Percentiles rank a stretch among this genome's conserved stretches.
Conservation (phyloP, 257 asterid genomes). For the Solanum pennellii region DNA sequence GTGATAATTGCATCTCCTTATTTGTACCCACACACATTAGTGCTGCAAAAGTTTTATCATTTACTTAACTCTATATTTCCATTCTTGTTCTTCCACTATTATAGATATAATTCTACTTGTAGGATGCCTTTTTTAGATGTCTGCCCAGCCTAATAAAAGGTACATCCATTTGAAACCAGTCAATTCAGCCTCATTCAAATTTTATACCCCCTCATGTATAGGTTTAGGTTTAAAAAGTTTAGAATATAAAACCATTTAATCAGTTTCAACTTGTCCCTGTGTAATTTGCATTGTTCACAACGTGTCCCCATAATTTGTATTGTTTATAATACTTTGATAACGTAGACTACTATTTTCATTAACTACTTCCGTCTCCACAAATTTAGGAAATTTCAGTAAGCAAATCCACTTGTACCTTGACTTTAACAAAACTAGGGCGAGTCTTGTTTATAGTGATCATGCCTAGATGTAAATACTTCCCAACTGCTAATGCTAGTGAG, state of each 20-base stretch:
- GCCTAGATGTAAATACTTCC: not conserved
- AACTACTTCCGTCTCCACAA: not conserved
- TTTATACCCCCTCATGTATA: not conserved
- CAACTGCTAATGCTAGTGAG: not conserved
- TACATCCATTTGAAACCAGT: not conserved
- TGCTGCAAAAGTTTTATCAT: not conserved
- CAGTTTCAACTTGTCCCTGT: not conserved
- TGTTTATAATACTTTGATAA: not conserved
- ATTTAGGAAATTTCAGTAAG: not conserved
- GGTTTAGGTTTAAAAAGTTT: not conserved
- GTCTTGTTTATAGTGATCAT: not conserved
- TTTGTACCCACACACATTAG: not conserved
- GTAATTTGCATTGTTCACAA: too few relatives aligned
- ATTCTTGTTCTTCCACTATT: not conserved
- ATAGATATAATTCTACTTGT: too few relatives aligned
- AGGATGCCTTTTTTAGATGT: not conserved
- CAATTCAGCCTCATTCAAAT: not conserved
- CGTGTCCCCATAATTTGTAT: not conserved
- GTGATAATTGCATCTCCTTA: not conserved
- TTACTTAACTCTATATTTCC: not conserved
- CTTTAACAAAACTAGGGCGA: not conserved
- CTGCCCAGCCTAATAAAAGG: not conserved
- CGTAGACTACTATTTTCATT: too few relatives aligned
- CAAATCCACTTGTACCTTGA: not conserved
- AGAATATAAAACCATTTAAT: not conserved